Percentiles rank a stretch among this genome's conserved stretches.
Evolutionary conservation across 257 asterid species (phyloP).

Genomic region (Mentha longifolia): DNA sequence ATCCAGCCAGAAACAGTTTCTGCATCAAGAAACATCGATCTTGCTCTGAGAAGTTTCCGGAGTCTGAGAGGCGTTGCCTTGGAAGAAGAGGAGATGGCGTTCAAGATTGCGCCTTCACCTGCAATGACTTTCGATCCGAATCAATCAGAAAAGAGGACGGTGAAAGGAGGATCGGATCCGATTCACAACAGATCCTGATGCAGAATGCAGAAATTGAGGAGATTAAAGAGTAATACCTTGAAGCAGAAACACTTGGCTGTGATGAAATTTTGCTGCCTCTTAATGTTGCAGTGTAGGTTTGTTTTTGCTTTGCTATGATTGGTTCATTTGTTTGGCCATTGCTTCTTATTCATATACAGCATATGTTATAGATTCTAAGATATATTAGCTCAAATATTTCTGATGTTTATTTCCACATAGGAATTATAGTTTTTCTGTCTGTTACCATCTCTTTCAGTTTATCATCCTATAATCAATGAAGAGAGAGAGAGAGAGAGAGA

Average conservation of each 20-base stretch:
- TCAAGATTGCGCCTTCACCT: slow-evolving; percentile 61
- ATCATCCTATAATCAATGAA: background rate
- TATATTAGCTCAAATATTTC: slow-evolving; percentile 28
- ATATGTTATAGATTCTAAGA: slow-evolving; percentile 32
- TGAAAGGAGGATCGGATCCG: slow-evolving; percentile 83
- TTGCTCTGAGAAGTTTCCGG: slow-evolving; percentile 45
- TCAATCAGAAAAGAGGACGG: slow-evolving; percentile 67
- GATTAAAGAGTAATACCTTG: slow-evolving; percentile 27
- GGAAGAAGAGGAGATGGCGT: slow-evolving; percentile 43
- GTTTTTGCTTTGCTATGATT: slow-evolving; percentile 32
- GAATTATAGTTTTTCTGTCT: slow-evolving; percentile 17
- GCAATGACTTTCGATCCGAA: slow-evolving; percentile 58
- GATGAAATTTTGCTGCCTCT: slow-evolving; percentile 35
- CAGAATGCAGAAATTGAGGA: slow-evolving; percentile 29
- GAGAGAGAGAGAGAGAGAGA: slow-evolving; percentile 11
- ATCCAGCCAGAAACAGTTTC: slow-evolving; percentile 51
- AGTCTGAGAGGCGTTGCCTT: slow-evolving; percentile 39
- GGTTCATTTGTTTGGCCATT: slow-evolving; percentile 38
- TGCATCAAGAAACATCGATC: slow-evolving; percentile 52
- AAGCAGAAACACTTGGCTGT: slow-evolving; percentile 19
- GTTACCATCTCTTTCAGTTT: background rate
- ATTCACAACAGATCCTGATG: slow-evolving; percentile 76
- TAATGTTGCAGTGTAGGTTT: slow-evolving; percentile 35
- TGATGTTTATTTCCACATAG: slow-evolving; percentile 30
- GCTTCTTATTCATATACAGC: slow-evolving; percentile 15